Evolutionary conservation across 2,329 filamentous ascomycete genomes (phyloP).

Genomic region (Nigrospora osmanthi): DNA sequence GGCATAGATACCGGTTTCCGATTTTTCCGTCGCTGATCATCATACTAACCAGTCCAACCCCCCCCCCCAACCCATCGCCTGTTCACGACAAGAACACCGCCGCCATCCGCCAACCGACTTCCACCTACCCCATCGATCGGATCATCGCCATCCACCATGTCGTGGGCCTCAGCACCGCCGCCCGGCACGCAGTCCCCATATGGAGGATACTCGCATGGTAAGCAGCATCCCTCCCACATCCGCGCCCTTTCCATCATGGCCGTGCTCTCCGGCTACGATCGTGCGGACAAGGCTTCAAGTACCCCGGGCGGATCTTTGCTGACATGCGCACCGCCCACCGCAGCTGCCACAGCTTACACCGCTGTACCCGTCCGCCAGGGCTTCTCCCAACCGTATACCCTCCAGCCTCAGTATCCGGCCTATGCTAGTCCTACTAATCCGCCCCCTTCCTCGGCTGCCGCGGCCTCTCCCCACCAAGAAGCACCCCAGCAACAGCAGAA

Average conservation of each 20-base stretch:
- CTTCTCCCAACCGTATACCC: slow-evolving; percentile 21
- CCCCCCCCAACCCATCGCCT: background rate
- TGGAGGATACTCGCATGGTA: slow-evolving; percentile 18
- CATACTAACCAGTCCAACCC: background rate
- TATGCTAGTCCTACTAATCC: slow-evolving; percentile 24
- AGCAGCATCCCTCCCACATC: background rate
- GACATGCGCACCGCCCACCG: slow-evolving; percentile 10
- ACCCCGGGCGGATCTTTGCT: slow-evolving; percentile 10
- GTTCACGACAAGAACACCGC: too few relatives aligned
- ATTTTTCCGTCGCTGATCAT: too few relatives aligned
- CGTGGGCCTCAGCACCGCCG: slow-evolving; percentile 11
- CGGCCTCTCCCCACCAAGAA: slow-evolving; percentile 25
- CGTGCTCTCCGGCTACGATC: background rate
- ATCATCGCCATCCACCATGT: slow-evolving; percentile 6
- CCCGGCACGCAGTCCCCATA: slow-evolving; percentile 15
- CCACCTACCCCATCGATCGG: background rate
- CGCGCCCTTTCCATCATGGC: background rate
- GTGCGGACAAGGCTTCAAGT: slow-evolving; percentile 4
- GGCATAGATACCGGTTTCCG: too few relatives aligned
- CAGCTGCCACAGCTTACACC: slow-evolving; percentile 32
- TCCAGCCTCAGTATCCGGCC: slow-evolving; percentile 18
- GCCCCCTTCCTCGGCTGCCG: slow-evolving; percentile 17
- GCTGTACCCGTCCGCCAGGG: slow-evolving; percentile 32
- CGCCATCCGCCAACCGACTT: too few relatives aligned
- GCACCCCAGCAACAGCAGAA: slow-evolving; percentile 41